Base-by-base conservation (phyloP, 495 filamentous ascomycete genomes). In the Chaetomium tenue region DNA sequence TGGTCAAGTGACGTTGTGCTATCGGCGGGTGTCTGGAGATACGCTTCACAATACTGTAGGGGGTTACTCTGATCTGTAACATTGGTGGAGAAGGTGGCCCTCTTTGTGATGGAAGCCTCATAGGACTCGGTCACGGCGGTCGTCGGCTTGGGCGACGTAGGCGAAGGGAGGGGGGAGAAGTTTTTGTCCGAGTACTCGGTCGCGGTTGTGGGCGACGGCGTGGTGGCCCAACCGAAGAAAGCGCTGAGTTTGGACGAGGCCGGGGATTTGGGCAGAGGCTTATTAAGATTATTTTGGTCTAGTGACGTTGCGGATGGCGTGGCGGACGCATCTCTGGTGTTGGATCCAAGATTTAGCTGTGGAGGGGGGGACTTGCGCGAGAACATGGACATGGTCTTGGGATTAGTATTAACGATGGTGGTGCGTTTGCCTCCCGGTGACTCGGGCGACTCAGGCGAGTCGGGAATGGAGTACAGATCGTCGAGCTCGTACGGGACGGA, bases 181-280 rank as follows among this genome's bases (percentile, higher is more conserved):
- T 70, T 71, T 65, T 77, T 76, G 62, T 84, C 82, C 9, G 82
- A 83, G 52, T 73, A 76, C 18, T 80, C 79, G 25, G 80, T 81
- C 23, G 48, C 58, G 25, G 64, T 65, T 18, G 75, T 59, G 25
- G 74, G 76, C 2, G 82, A 78, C 26, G 82, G 79, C 46, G 77
- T 72, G 59, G 76, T 72, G 28, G 74, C 70, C 82, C 82, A 84
- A 72, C 82, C 82, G 69, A 83, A 83, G 72, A 82, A 79, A 5
- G 75, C 74, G 23, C 77, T 78, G 65, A 84, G 74, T 57, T 83
- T 83, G 63, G 83, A 83, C 13, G 77, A 76, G 40, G 72, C 72
- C 13, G 83, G 83, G 22, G 82, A 84, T 64, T 82, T 84, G 3
- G 82, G 82, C 33, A 82, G 68, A 26, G 81, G 77, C 70, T 82